phyloP scores from a whole-genome alignment of 768 basidiomycete species.

The Leccinum boreale region DNA sequence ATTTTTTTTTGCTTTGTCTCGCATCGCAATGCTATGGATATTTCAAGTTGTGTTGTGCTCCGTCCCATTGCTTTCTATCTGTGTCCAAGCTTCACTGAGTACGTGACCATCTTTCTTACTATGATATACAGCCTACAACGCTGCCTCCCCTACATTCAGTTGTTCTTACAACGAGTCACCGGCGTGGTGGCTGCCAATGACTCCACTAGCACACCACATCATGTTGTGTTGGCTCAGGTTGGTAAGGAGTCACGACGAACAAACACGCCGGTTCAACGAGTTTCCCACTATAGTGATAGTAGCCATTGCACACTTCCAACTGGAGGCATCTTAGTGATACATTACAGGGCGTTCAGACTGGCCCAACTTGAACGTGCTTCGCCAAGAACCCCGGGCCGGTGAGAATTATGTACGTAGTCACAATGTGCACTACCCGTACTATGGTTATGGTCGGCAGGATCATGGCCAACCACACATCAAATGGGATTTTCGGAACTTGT shows the following conservation, averaged over 20 bases:
- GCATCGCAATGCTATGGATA: constrained; percentile 27
- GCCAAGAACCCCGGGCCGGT: neutral
- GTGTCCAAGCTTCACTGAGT: no score
- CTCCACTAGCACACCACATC: neutral
- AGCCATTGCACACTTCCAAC: neutral
- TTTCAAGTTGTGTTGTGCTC: constrained; percentile 23
- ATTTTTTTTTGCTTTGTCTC: constrained; percentile 28
- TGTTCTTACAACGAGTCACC: neutral
- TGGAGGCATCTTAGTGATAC: neutral
- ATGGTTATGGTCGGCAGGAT: neutral
- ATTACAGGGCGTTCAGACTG: neutral
- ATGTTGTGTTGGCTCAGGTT: neutral
- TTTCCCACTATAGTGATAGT: neutral
- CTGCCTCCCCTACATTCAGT: neutral
- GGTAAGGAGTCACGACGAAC: neutral
- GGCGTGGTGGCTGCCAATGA: constrained; percentile 1
- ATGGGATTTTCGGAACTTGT: neutral
- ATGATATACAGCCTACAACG: neutral
- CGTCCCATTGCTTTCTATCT: no score
- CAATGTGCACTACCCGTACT: neutral
- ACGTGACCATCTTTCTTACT: no score
- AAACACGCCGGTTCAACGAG: neutral
- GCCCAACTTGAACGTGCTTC: neutral
- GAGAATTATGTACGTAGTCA: neutral
- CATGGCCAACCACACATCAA: neutral